Base-by-base conservation (phyloP, 768 basidiomycete species). In the Termitomyces sp. region DNA sequence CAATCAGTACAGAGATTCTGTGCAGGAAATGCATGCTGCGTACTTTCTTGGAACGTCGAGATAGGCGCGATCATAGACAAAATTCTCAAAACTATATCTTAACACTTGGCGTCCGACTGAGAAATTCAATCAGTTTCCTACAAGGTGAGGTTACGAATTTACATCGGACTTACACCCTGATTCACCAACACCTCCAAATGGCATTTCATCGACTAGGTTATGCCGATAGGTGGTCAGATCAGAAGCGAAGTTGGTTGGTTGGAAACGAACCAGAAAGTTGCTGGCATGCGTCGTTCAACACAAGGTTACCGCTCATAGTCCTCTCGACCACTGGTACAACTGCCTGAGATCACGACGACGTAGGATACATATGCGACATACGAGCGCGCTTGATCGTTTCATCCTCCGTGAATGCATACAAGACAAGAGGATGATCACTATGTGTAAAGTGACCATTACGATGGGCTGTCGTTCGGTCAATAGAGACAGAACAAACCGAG, bases 361-460 rank as follows among this genome's bases (percentile, higher is more conserved):
- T 6, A 12, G 20, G 16, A 15, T 31, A 18, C 42, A 13, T 16
- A 47, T 22, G 3, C 20, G 11, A 64, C 73, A 32, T 39, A 80
- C 81, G 62, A 36, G 64, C 69, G 10, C 69, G 59, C 54, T 80
- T 81, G 0, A 66, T 57, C 5, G 66, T 64, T 0, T 73, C 67
- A 41, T 77, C 70, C 15, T 82, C 76, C 0, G 81, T 84, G 65
- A 89, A 91, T 1, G 73, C 74, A 58, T 90, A 89, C 22, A 89
- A 39, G 3, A 82, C 81, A 5, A 90, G 74, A 1, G 89, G 81
- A 53, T 80, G 75, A 35, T 79, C 75, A 18, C 85, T 86, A 27
- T 13, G 10, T 54, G 43, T 53, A 59, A 56, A 3, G 5, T 35
- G 7, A 43, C 7, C 23, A 39, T 31, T 16, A n/a, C n/a, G n/a